phyloP scores from a whole-genome alignment of 208 protist species.

The Pavlovales sp. region DNA sequence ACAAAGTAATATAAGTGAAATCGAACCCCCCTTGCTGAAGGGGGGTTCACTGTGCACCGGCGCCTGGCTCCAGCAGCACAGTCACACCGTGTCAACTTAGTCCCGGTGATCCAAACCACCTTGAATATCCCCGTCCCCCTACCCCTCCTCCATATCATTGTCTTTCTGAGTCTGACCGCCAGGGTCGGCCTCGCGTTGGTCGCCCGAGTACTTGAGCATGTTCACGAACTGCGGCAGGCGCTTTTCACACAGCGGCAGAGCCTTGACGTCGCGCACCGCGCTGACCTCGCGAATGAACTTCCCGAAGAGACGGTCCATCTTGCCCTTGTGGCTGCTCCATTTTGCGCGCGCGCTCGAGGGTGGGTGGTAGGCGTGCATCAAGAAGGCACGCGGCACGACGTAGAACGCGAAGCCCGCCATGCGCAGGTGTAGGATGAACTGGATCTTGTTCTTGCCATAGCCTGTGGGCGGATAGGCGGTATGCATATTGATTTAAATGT shows the following conservation, averaged over 20 bases:
- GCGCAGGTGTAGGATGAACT: constrained; percentile 20
- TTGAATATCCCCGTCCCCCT: no score
- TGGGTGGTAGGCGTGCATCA: constrained; percentile 4
- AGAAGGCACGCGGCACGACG: background rate
- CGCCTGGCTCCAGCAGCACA: no score
- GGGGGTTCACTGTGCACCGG: no score
- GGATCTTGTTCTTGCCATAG: constrained; percentile 26
- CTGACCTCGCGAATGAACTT: background rate
- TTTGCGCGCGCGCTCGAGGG: background rate
- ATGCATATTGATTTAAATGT: no score
- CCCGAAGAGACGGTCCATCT: constrained; percentile 8
- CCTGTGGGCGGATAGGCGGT: background rate
- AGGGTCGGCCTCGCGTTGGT: no score
- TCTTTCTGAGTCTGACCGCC: no score
- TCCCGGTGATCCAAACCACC: no score
- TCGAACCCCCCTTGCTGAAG: no score
- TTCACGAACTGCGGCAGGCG: background rate
- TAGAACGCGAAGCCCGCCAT: constrained; percentile 6
- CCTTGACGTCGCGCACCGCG: background rate
- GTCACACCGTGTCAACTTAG: no score
- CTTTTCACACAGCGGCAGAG: background rate
- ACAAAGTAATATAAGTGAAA: no score
- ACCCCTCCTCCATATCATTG: no score
- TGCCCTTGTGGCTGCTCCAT: background rate
- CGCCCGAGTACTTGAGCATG: background rate